Conservation (phyloP, 1,284 basidiomycete species). For the Naganishia cerealis region DNA sequence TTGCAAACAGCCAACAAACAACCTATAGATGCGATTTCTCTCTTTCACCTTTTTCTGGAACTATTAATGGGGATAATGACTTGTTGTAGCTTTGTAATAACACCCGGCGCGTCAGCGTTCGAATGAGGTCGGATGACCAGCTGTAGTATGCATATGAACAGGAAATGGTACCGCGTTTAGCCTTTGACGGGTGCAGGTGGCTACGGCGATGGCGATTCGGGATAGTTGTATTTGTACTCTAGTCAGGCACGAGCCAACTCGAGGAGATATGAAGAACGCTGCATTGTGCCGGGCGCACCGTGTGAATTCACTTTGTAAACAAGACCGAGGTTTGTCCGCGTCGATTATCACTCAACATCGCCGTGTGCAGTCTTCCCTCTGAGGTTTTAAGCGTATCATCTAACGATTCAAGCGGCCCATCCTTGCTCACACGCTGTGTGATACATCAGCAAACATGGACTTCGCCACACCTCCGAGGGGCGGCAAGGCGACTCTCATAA, state of each 20-base stretch:
- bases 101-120: not conserved
- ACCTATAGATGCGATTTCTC: slow-evolving; percentile 7
- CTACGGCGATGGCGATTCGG: too few species aligned
- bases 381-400: not conserved
- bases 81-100: not conserved
- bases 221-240: too few species aligned
- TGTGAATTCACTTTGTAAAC: not conserved
- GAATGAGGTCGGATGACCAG: not conserved
- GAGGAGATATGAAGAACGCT: too few species aligned
- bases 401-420: not conserved
- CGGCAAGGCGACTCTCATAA: slow-evolving; percentile 20
- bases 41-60: not conserved
- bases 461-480: slow-evolving; percentile 19
- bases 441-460: not conserved
- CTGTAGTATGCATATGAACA: too few species aligned
- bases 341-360: slow-evolving; percentile 3
- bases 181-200: too few species aligned
- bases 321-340: not conserved
- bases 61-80: not conserved
- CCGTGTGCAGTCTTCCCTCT: not conserved
- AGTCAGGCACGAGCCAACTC: too few species aligned
- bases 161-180: too few species aligned
- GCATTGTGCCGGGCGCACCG: not conserved
- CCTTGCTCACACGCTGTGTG: not conserved
- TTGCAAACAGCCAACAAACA: not conserved